A percentile compares a stretch with the other conserved stretches of the same genome.
phyloP scores from a whole-genome alignment of 305 asterid genomes.

The Fraxinus xanthoxyloides region DNA sequence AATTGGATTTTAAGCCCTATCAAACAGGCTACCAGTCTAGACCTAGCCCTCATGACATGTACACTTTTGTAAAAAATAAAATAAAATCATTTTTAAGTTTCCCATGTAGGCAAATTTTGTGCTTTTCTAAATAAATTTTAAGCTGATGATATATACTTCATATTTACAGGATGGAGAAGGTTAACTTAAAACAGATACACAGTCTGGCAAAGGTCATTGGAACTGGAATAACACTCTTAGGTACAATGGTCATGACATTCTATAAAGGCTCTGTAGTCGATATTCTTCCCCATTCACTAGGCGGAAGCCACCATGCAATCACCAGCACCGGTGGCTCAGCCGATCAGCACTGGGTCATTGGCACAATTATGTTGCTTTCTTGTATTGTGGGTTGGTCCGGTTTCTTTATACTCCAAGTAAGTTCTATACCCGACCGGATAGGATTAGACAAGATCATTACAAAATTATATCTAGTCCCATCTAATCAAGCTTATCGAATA shows the following conservation, averaged over 20 bases:
- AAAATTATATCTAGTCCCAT: background rate
- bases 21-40: too few species aligned
- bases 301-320: constrained; percentile 32
- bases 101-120: background rate
- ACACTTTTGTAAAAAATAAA: too few species aligned
- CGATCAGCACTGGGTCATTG: constrained; percentile 71
- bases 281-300: constrained; percentile 37
- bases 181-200: constrained; percentile 47
- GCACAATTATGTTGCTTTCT: constrained; percentile 57
- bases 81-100: too few species aligned
- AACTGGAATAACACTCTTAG: constrained; percentile 62
- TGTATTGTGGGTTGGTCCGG: constrained; percentile 82
- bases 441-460: background rate
- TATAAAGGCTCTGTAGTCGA: constrained; percentile 77
- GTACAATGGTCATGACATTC: constrained; percentile 86
- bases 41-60: background rate
- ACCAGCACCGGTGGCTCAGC: constrained; percentile 21
- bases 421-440: background rate
- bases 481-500: background rate
- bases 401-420: constrained; percentile 82
- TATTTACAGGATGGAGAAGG: constrained; percentile 63
- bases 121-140: background rate
- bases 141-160: background rate
- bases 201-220: constrained; percentile 84
- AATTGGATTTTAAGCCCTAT: too few species aligned